These are phyloP conservation scores for Flaveria linearis DNA, from an alignment of 129 eudicot species.

Conservation along the genomic window DNA sequence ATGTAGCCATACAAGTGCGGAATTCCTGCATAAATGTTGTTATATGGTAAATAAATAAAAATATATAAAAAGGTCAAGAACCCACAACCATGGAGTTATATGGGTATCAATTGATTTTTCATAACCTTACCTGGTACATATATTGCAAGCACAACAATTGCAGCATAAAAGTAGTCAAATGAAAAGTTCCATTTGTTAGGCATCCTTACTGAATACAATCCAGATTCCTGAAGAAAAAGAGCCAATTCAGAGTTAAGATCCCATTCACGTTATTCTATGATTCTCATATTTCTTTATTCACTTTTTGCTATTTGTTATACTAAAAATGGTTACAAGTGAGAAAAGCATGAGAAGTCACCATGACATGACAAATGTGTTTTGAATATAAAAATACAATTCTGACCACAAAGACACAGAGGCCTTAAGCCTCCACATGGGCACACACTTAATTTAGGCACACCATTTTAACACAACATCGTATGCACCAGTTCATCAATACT, in stretches of 20 bases:
- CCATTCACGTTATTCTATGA: background rate
- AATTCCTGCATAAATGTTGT: conserved; percentile 52
- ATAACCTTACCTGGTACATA: conserved; percentile 70
- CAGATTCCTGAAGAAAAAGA: conserved; percentile 58
- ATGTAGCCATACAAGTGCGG: conserved; percentile 91
- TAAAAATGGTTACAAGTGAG: too few relatives aligned
- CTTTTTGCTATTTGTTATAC: too few relatives aligned
- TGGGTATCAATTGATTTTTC: background rate
- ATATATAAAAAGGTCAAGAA: background rate
- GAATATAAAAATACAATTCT: too few relatives aligned
- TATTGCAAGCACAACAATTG: conserved; percentile 58
- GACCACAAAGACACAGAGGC: too few relatives aligned
- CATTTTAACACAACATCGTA: too few relatives aligned
- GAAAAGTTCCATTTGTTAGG: conserved; percentile 94
- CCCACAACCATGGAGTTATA: background rate
- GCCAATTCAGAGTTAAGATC: conserved; percentile 15
- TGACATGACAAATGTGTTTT: too few relatives aligned
- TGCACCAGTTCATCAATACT: too few relatives aligned
- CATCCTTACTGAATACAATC: conserved; percentile 70
- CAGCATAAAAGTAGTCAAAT: conserved; percentile 73
- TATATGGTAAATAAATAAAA: too few relatives aligned
- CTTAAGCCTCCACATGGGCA: too few relatives aligned
- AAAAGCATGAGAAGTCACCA: too few relatives aligned
- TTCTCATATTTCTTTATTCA: background rate
- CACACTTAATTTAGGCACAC: too few relatives aligned